A percentile compares a stretch with the other conserved stretches of the same genome.
phyloP scores from a whole-genome alignment of 441 rosid genomes.

The Pelargonium cotyledonis region DNA sequence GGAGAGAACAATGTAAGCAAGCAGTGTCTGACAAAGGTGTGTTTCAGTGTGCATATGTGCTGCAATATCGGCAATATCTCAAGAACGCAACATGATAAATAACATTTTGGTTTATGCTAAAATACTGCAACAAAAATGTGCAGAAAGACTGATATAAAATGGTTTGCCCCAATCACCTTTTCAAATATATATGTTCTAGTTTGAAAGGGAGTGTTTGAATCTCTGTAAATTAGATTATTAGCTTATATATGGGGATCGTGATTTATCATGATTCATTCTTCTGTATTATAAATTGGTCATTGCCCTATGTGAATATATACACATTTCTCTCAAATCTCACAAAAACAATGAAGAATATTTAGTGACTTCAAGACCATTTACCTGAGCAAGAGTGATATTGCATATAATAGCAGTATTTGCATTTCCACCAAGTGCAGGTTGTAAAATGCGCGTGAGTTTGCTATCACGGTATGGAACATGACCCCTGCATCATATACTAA shows the following conservation, averaged over 20 bases:
- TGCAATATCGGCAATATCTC: not conserved
- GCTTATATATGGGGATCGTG: too few species aligned
- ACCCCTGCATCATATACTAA: slow-evolving; percentile 44
- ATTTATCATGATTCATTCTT: too few species aligned
- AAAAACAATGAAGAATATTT: not conserved
- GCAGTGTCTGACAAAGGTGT: not conserved
- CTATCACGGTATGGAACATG: slow-evolving; percentile 98
- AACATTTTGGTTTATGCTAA: not conserved
- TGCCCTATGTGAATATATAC: too few species aligned
- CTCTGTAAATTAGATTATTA: too few species aligned
- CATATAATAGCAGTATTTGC: slow-evolving; percentile 97
- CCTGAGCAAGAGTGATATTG: slow-evolving; percentile 95
- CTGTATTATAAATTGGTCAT: too few species aligned
- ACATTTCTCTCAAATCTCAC: too few species aligned
- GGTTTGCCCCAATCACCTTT: not conserved
- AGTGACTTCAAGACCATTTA: slow-evolving; percentile 24
- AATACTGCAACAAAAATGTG: not conserved
- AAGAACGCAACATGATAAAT: too few species aligned
- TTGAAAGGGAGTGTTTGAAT: too few species aligned
- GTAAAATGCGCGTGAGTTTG: slow-evolving; percentile 93
- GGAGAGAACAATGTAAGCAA: not conserved
- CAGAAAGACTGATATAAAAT: not conserved
- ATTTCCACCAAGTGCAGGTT: slow-evolving; percentile 97
- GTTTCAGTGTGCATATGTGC: not conserved
- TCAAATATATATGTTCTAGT: too few species aligned